Evolutionary conservation across 78 protist species (phyloP).

Genomic region (Polysphondylium violaceum): DNA sequence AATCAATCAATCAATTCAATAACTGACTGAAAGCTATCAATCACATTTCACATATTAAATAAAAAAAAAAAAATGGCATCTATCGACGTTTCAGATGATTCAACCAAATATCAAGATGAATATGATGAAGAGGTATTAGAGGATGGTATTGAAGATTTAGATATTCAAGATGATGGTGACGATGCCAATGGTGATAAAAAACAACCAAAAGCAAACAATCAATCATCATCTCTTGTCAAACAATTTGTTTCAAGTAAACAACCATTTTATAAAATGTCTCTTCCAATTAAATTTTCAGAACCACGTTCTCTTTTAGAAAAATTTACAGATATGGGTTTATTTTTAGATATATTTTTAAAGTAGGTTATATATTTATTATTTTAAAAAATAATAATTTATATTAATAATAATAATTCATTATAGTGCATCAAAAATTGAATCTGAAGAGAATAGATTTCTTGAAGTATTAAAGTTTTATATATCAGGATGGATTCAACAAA

Average conservation of each 20-base stretch:
- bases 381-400: background rate
- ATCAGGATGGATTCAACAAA: constrained; percentile 41
- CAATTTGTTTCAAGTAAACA: constrained; percentile 58
- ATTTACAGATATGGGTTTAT: constrained; percentile 61
- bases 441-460: constrained; percentile 51
- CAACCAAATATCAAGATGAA: constrained; percentile 6
- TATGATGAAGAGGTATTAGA: constrained; percentile 35
- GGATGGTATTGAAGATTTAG: constrained; percentile 9
- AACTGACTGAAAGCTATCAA: too few relatives aligned
- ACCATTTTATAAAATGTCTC: constrained; percentile 63
- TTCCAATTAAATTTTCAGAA: constrained; percentile 50
- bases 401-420: background rate
- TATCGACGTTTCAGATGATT: constrained; percentile 36
- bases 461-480: constrained; percentile 58
- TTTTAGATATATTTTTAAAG: constrained; percentile 55
- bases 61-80: background rate
- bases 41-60: too few relatives aligned
- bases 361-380: background rate
- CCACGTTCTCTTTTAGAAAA: constrained; percentile 64
- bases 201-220: background rate
- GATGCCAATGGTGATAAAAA: background rate
- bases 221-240: constrained; percentile 32
- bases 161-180: constrained; percentile 2
- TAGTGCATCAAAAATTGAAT: constrained; percentile 34
- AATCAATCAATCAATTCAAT: too few relatives aligned